phyloP scores from a whole-genome alignment of 1,139 yeast genomes.

The Keqinozyma sinolaborantium region DNA sequence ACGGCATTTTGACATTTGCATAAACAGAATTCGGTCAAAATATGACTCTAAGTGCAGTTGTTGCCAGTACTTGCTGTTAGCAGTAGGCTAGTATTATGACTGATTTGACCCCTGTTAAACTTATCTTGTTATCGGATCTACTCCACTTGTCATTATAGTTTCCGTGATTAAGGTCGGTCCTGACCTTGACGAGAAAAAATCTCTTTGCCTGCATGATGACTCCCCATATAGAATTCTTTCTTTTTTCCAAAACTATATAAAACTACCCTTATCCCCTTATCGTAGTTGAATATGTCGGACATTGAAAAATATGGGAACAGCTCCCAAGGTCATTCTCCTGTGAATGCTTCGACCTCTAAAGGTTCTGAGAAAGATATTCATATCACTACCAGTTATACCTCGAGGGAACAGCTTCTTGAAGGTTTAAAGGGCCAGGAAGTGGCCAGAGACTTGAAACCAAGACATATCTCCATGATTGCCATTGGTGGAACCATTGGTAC shows the following conservation, averaged over 20 bases:
- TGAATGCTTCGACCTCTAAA: not conserved
- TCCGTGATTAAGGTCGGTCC: too few species aligned
- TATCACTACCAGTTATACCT: conserved; percentile 6
- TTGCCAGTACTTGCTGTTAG: not conserved
- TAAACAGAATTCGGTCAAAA: too few species aligned
- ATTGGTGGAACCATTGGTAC: conserved; percentile 63
- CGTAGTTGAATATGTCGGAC: conserved; percentile 6
- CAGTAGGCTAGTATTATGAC: not conserved
- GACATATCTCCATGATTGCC: conserved; percentile 76
- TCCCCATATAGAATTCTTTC: not conserved
- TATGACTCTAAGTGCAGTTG: not conserved
- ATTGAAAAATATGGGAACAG: conserved; percentile 7
- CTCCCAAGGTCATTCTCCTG: conserved; percentile 1
- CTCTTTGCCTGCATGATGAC: too few species aligned
- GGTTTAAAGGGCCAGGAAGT: conserved; percentile 15
- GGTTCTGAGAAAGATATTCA: conserved; percentile 11
- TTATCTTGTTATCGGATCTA: too few species aligned
- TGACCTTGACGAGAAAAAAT: too few species aligned
- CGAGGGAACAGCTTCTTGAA: conserved; percentile 11
- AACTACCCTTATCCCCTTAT: too few species aligned
- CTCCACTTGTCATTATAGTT: too few species aligned
- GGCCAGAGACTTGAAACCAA: conserved; percentile 43
- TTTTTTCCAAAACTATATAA: not conserved
- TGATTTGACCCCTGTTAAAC: too few species aligned
- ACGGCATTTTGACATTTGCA: too few species aligned